phyloP scores from a whole-genome alignment of 208 protist genomes.

The Porcisia deanei region DNA sequence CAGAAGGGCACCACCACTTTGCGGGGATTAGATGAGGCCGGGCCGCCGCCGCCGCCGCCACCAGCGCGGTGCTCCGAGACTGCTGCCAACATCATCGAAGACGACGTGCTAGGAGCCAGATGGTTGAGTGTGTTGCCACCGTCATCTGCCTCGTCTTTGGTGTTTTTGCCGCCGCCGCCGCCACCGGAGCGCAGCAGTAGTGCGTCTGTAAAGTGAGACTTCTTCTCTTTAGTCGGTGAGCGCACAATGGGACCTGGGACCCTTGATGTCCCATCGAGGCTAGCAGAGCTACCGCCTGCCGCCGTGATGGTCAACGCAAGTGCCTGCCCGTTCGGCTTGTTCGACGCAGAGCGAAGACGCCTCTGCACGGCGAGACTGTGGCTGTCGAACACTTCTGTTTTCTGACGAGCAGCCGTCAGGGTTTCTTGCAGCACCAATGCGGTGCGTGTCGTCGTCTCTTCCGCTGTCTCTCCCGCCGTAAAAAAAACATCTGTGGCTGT shows the following conservation, averaged over 20 bases:
- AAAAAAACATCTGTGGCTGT: neutral
- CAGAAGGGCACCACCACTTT: slow-evolving; percentile 66
- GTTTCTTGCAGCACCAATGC: slow-evolving; percentile 33
- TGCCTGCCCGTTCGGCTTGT: slow-evolving; percentile 3
- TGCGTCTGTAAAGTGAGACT: slow-evolving; percentile 30
- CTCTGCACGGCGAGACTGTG: slow-evolving; percentile 27
- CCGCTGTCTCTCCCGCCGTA: slow-evolving; percentile 11
- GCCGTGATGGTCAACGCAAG: slow-evolving; percentile 27
- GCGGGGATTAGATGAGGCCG: slow-evolving; percentile 1
- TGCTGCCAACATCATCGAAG: slow-evolving; percentile 8
- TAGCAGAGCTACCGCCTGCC: slow-evolving; percentile 6
- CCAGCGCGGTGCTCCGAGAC: neutral
- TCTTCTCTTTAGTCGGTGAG: slow-evolving; percentile 62
- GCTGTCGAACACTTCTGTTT: slow-evolving; percentile 41
- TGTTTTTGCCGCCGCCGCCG: neutral
- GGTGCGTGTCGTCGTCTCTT: slow-evolving; percentile 41
- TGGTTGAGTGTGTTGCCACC: neutral
- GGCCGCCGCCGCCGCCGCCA: neutral
- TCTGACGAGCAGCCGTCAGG: slow-evolving; percentile 21
- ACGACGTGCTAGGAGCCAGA: slow-evolving; percentile 7
- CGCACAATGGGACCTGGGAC: slow-evolving; percentile 68
- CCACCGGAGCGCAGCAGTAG: slow-evolving; percentile 12
- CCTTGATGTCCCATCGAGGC: slow-evolving; percentile 5
- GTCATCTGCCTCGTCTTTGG: neutral
- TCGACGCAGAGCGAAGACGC: slow-evolving; percentile 9